Evolutionary conservation across 306 rosid genomes (phyloP), one percentile per base, ranked within the genome.

Genomic region (Bauhinia variegata): DNA sequence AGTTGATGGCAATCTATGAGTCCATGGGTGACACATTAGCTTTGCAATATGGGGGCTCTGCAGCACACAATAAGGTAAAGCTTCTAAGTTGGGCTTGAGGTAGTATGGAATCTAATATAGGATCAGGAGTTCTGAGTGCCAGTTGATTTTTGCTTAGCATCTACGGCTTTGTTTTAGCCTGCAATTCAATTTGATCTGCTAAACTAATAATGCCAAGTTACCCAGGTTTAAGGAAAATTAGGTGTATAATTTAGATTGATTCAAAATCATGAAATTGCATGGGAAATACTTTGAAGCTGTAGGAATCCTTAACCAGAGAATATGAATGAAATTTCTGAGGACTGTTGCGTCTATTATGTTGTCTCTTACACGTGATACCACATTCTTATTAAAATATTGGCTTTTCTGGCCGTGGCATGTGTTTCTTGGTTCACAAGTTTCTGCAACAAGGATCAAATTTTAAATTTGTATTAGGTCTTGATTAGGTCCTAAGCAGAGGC

Each of bases 51-150:
- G 99, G 99, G 31, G 99, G 99, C 18, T 95, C 99, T 76, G 95
- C 95, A 11, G 99, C 99, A 11, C 99, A 95, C 84, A 95, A 95
- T 69, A 95, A 95, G 96, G 99, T 95, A 72, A 71, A 18, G 62
- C 47, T 67, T 82, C 65, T 54, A 58, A 16, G 46, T 17, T 53
- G 12, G 38, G 30, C 53, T 34, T 46, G 8, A 57, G n/a, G n/a
- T n/a, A n/a, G n/a, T n/a, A n/a, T n/a, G n/a, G n/a, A n/a, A n/a
- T n/a, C n/a, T n/a, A n/a, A n/a, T n/a, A n/a, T n/a, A n/a, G n/a
- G n/a, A n/a, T n/a, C n/a, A n/a, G n/a, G n/a, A n/a, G n/a, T n/a
- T n/a, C n/a, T n/a, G n/a, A n/a, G n/a, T n/a, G n/a, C n/a, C n/a
- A n/a, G n/a, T n/a, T n/a, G n/a, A n/a, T n/a, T n/a, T n/a, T n/a